Percentiles rank a stretch among this genome's conserved stretches.
phyloP scores from a whole-genome alignment of 164 flowering plant genomes.

The Platanus orientalis region DNA sequence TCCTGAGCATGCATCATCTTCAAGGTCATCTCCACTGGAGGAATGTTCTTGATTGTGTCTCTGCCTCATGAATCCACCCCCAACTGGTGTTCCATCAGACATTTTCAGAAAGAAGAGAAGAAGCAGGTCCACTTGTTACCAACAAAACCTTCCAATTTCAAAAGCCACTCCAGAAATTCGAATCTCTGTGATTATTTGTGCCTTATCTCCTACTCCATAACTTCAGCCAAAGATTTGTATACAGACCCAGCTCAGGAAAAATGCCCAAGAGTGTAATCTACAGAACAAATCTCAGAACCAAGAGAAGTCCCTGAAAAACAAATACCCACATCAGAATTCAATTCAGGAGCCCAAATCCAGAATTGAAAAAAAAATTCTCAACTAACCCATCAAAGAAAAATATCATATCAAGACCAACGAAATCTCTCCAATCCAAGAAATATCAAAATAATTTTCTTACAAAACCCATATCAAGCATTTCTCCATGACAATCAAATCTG shows the following conservation, averaged over 20 bases:
- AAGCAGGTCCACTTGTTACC: constrained; percentile 4
- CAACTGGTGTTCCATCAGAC: constrained; percentile 78
- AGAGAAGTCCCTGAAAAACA: constrained; percentile 4
- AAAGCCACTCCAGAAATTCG: constrained; percentile 2
- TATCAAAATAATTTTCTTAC: constrained; percentile 9
- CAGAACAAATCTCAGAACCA: not conserved
- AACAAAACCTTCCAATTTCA: constrained; percentile 4
- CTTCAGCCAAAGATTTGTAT: too few relatives aligned
- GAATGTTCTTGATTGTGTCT: constrained; percentile 83
- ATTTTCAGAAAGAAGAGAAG: constrained; percentile 23
- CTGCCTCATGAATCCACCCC: constrained; percentile 75
- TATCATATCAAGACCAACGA: constrained; percentile 7
- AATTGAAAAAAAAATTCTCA: not conserved
- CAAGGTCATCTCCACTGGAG: constrained; percentile 72
- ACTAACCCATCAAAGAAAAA: constrained; percentile 6
- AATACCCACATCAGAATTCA: constrained; percentile 20
- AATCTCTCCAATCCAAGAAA: constrained; percentile 15
- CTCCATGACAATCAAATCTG: constrained; percentile 12
- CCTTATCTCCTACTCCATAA: not conserved
- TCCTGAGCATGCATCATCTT: constrained; percentile 82
- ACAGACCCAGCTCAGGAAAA: constrained; percentile 7
- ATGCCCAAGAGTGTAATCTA: constrained; percentile 1
- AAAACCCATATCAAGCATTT: constrained; percentile 18
- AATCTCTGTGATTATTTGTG: not conserved
- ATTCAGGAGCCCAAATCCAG: constrained; percentile 8